Conservation (phyloP, 495 filamentous ascomycete species). For the Hyaloscypha bicolor region DNA sequence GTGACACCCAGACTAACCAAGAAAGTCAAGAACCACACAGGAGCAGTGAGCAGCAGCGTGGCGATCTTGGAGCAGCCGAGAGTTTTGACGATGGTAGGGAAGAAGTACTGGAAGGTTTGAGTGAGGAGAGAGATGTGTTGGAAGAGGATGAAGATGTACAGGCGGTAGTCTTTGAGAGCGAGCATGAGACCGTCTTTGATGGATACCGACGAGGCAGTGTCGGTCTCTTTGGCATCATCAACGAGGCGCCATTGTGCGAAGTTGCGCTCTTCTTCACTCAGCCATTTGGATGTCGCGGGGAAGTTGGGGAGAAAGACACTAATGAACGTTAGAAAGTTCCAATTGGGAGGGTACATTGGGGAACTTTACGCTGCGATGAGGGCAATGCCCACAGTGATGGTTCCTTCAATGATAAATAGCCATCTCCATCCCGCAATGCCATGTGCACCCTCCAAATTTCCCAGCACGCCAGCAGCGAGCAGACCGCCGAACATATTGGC, state of each 20-base stretch:
- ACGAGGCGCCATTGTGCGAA: slow-evolving; percentile 18
- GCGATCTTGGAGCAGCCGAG: slow-evolving; percentile 37
- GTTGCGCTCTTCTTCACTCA: slow-evolving; percentile 26
- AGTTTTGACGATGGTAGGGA: slow-evolving; percentile 35
- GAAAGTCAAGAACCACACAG: slow-evolving; percentile 26
- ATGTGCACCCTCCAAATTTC: slow-evolving; percentile 42
- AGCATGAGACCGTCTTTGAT: slow-evolving; percentile 28
- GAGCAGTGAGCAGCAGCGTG: slow-evolving; percentile 40
- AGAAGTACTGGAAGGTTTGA: slow-evolving; percentile 35
- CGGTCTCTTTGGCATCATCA: slow-evolving; percentile 22
- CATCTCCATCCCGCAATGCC: slow-evolving; percentile 54
- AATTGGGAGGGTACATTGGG: neutral
- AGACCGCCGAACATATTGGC: slow-evolving; percentile 62
- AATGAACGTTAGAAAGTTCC: slow-evolving; percentile 19
- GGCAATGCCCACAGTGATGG: slow-evolving; percentile 38
- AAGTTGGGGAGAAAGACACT: slow-evolving; percentile 34
- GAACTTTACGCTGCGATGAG: slow-evolving; percentile 7
- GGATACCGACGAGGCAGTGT: slow-evolving; percentile 22
- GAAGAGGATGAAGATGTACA: slow-evolving; percentile 31
- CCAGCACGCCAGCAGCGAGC: slow-evolving; percentile 51
- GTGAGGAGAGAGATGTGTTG: slow-evolving; percentile 29
- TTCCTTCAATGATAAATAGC: slow-evolving; percentile 43
- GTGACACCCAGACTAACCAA: slow-evolving; percentile 29
- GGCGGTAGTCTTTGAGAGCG: slow-evolving; percentile 17
- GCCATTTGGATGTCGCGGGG: slow-evolving; percentile 31